Conservation (phyloP, 371 early-diverging fungal species). For the Rhizomucor miehei region DNA sequence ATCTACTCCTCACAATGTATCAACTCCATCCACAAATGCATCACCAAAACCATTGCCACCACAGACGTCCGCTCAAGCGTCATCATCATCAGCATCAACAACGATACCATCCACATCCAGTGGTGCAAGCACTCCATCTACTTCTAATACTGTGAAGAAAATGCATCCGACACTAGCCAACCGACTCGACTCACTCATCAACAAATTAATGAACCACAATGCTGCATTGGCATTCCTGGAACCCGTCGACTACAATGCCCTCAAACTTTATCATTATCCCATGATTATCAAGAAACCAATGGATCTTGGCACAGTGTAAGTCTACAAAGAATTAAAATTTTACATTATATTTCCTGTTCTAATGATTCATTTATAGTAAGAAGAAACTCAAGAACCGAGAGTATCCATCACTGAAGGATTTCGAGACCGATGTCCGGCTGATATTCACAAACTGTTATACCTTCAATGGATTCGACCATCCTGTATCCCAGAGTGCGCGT, state of each 20-base stretch:
- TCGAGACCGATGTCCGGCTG: constrained; percentile 70
- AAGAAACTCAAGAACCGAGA: constrained; percentile 58
- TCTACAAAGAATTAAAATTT: background rate
- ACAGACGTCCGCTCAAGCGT: too few relatives aligned
- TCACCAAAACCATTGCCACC: too few relatives aligned
- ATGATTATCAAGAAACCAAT: constrained; percentile 85
- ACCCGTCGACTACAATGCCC: constrained; percentile 77
- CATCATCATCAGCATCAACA: too few relatives aligned
- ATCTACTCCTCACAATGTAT: background rate
- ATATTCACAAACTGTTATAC: constrained; percentile 86
- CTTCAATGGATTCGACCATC: constrained; percentile 80
- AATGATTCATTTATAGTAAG: constrained; percentile 46
- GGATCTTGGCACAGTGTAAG: constrained; percentile 62
- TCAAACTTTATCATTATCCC: constrained; percentile 81
- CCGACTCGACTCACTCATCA: constrained; percentile 28
- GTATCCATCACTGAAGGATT: constrained; percentile 57
- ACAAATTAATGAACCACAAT: constrained; percentile 37
- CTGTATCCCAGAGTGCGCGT: constrained; percentile 63
- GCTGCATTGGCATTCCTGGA: constrained; percentile 45
- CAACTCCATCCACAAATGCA: too few relatives aligned
- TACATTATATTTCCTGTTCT: too few relatives aligned
- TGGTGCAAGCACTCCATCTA: too few relatives aligned
- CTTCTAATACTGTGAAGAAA: background rate
- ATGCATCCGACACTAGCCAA: constrained; percentile 19
- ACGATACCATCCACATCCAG: too few relatives aligned